Base-by-base conservation (phyloP, 1,139 yeast species). In the Lodderomyces pseudojiufengensis region DNA sequence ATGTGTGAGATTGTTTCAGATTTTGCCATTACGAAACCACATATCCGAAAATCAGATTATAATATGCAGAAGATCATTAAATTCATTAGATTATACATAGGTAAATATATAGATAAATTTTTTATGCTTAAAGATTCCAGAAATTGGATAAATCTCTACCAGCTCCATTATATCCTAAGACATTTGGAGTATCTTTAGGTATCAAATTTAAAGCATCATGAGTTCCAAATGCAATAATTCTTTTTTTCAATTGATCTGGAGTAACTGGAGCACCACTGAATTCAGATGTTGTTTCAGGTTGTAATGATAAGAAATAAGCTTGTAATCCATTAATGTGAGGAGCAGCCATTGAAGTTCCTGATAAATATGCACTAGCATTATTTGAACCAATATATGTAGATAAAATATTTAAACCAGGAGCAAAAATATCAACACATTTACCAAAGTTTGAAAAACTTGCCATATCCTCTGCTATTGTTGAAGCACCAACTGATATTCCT, bases 91-190 rank as follows among this genome's bases (percentile, higher is more conserved):
- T 18, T 18, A 18, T 5, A 18, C 7, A 18, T 18, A 18, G 20
- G 7, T 18, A 18, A 18, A 18, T 18, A 18, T 5, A 18, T 18
- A 18, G 20, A 18, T 18, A 5, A 5, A 18, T 5, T 18, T 18
- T 18, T 18, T 18, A 7, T 18, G 5, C 20, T 25, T 29, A 29
- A 11, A 24, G 11, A 32, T 29, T 37, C 94, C 94, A 85, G 74
- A 85, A 84, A 36, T 71, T 76, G 41, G 79, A 68, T 55, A 85
- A 61, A 63, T 81, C 81, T 61, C 79, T 79, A 48, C 95, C 96
- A 45, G 82, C 97, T 68, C 98, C 98, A 59, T 92, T 92, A 76
- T 68, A 92, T 38, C 92, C 88, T 63, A 92, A 77, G 43, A 81
- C 66, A 68, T 92, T 92, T 52, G 96, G 95, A 38, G 97, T 84